These are phyloP conservation scores for Trichoderma afroharzianum DNA, from an alignment of 2,329 filamentous ascomycete species.

Conservation along the genomic window DNA sequence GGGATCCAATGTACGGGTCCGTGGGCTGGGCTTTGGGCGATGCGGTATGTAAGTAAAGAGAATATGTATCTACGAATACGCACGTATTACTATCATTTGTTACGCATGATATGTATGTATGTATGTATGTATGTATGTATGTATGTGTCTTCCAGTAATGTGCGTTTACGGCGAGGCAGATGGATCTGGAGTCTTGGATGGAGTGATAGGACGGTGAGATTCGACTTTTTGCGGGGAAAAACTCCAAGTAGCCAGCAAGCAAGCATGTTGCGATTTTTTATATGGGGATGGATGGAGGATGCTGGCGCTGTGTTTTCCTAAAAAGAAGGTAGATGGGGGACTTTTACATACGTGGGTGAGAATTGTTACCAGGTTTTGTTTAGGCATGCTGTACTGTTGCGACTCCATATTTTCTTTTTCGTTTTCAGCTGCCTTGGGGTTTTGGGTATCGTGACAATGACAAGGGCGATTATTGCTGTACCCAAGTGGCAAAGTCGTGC, in stretches of 20 bases:
- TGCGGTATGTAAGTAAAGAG: constrained; percentile 8
- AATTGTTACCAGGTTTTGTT: background rate
- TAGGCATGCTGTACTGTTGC: background rate
- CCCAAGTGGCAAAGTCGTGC: constrained; percentile 10
- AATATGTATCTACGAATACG: background rate
- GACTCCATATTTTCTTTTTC: background rate
- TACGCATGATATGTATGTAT: too few species aligned
- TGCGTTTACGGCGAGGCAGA: background rate
- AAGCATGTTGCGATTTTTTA: background rate
- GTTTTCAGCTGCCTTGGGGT: background rate
- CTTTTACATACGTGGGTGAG: background rate
- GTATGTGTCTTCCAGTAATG: background rate
- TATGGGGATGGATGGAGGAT: too few species aligned
- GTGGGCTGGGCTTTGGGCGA: background rate
- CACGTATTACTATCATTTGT: background rate
- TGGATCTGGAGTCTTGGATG: background rate
- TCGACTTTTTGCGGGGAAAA: background rate
- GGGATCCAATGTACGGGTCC: background rate
- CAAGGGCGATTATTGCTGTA: background rate
- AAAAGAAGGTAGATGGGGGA: background rate
- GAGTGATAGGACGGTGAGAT: background rate
- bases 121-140: background rate
- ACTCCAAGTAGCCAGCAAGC: background rate
- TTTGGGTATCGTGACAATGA: background rate
- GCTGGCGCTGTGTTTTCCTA: background rate